Conservation (phyloP, 345 rosid species). For the Acer yangbiense region DNA sequence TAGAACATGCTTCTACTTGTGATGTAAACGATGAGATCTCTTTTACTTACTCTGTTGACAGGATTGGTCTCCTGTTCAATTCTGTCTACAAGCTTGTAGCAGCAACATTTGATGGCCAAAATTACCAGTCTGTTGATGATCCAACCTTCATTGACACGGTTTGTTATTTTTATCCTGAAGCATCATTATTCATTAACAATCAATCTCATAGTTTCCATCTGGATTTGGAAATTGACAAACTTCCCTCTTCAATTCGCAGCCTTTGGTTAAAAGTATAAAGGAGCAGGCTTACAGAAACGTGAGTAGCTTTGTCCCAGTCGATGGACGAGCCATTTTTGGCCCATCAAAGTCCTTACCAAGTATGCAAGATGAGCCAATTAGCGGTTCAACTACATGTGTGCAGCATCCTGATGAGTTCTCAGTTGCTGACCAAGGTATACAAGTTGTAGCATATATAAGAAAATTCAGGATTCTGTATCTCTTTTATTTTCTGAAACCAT, state of each 20-base stretch:
- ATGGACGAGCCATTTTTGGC: slow-evolving; percentile 21
- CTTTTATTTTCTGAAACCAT: background rate
- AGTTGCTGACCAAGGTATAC: background rate
- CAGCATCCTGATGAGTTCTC: slow-evolving; percentile 39
- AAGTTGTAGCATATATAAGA: too few relatives aligned
- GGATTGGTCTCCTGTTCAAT: too few relatives aligned
- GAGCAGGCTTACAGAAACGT: slow-evolving; percentile 45
- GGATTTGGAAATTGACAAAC: slow-evolving; percentile 5
- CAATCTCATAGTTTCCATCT: too few relatives aligned
- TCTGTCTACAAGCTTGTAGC: too few relatives aligned
- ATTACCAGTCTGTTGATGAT: slow-evolving; percentile 13
- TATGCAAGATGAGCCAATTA: slow-evolving; percentile 29
- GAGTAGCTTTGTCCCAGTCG: slow-evolving; percentile 3
- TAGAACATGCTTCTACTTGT: slow-evolving; percentile 25
- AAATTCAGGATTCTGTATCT: background rate
- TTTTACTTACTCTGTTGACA: too few relatives aligned
- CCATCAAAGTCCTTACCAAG: slow-evolving; percentile 39
- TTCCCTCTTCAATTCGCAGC: slow-evolving; percentile 28
- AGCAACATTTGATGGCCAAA: too few relatives aligned
- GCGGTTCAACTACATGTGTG: slow-evolving; percentile 18
- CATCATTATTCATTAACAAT: background rate
- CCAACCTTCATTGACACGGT: slow-evolving; percentile 42
- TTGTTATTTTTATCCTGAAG: slow-evolving; percentile 12
- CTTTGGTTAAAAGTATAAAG: slow-evolving; percentile 43
- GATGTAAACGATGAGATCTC: slow-evolving; percentile 44